Percentiles rank a stretch among this genome's conserved stretches.
These are phyloP conservation scores for Microascus cirrosus DNA, from an alignment of 2,329 filamentous ascomycete genomes.

Conservation along the genomic window DNA sequence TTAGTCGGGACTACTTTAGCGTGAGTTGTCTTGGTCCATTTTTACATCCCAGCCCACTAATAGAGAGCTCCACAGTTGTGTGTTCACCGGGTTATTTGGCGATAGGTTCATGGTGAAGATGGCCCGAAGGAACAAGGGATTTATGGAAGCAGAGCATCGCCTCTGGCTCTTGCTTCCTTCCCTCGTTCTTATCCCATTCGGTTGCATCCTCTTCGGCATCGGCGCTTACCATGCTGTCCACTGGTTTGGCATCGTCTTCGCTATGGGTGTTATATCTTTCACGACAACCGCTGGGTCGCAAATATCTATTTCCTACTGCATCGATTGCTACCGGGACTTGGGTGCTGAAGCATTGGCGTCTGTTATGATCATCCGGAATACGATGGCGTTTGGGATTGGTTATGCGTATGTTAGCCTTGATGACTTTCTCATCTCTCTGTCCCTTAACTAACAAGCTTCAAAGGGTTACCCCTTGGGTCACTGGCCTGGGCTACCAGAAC, in stretches of 20 bases:
- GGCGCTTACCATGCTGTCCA: slow-evolving; percentile 22
- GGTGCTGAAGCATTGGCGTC: slow-evolving; percentile 18
- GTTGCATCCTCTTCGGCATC: slow-evolving; percentile 34
- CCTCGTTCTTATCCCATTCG: slow-evolving; percentile 29
- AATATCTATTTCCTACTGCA: slow-evolving; percentile 15
- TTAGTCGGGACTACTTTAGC: slow-evolving; percentile 10
- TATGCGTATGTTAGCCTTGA: slow-evolving; percentile 7
- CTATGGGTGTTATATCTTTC: slow-evolving; percentile 17
- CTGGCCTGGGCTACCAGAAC: slow-evolving; percentile 18
- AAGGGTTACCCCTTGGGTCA: slow-evolving; percentile 21
- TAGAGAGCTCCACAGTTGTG: slow-evolving; percentile 9
- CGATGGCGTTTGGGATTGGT: slow-evolving; percentile 11
- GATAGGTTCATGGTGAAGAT: slow-evolving; percentile 18
- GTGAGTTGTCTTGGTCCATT: not conserved
- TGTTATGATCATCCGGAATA: slow-evolving; percentile 18
- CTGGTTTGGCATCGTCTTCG: slow-evolving; percentile 20
- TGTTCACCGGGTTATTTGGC: slow-evolving; percentile 17
- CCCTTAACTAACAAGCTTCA: not conserved
- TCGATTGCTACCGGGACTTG: slow-evolving; percentile 22
- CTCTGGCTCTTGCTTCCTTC: slow-evolving; percentile 21
- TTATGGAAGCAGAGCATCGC: slow-evolving; percentile 21
- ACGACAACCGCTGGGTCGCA: slow-evolving; percentile 16
- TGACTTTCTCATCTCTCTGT: not conserved
- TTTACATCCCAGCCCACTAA: not conserved
- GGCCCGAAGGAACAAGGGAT: slow-evolving; percentile 20